Evolutionary conservation across 2,329 filamentous ascomycete genomes (phyloP), one percentile per base, ranked within the genome.

Genomic region (Colletotrichum sp.): DNA sequence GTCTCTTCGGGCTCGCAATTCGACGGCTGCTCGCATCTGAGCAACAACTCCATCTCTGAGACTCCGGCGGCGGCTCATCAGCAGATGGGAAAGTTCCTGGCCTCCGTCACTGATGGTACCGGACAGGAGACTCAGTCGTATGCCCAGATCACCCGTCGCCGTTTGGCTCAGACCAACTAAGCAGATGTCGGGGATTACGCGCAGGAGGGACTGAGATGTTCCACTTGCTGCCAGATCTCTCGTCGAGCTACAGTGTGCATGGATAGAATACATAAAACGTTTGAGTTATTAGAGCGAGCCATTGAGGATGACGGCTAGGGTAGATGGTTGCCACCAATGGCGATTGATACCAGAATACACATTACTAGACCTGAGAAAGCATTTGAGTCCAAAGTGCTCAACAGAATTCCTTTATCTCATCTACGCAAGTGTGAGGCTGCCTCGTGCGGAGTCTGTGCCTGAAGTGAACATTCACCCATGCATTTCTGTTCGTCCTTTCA

Each of bases 21-120:
- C 8, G 75, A 76, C 24, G 75, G 75, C 9, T 21, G n/a, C 28
- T 49, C 60, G 15, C 75, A 75, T 18, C 3, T 73, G n/a, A 68
- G 70, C 64, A 76, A 73, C 63, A 76, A 68, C 39, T 73, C 73
- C 16, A 21, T 68, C 28, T 15, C 39, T 7, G 73, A 76, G 24
- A 76, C 73, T 8, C 73, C 73, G n/a, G 73, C 70, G 18, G 64
- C 72, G 16, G 64, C 73, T 9, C 73, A 73, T 5, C 70, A 73
- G 12, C 28, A 63, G 32, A 76, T 76, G 73, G 57, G 65, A n/a
- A 64, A 28, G 6, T 76, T 73, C 44, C 59, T 76, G 6, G 70
- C 70, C n/a, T 68, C 70, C 26, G 70, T 57, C 5, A 49, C 39
- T 13, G 26, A 55, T 18, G 21, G 16, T 10, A 7, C 21, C 39